These are phyloP conservation scores for Chrysochromulina parva DNA, from an alignment of 78 protist species.

Conservation along the genomic window DNA sequence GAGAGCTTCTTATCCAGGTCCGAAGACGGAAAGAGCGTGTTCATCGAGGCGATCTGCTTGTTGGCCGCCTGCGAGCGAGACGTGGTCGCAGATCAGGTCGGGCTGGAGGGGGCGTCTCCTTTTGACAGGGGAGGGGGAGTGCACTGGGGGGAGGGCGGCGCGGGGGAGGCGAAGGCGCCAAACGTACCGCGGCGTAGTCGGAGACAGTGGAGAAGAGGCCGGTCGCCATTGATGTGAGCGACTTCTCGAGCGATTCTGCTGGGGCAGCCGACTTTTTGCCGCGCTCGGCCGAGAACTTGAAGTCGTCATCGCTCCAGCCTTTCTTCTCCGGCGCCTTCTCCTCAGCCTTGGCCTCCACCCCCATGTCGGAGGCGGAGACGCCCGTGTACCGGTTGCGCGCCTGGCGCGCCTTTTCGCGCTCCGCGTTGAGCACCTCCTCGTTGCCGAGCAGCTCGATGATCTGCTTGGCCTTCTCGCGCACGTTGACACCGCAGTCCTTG, in stretches of 20 bases:
- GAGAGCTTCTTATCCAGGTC: neutral
- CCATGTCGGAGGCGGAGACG: neutral
- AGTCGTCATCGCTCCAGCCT: slow-evolving; percentile 6
- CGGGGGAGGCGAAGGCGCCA: no score
- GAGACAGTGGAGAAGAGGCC: neutral
- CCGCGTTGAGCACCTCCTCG: neutral
- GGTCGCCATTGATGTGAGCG: neutral
- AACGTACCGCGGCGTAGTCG: no score
- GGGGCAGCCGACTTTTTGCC: neutral
- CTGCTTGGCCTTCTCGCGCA: slow-evolving; percentile 15
- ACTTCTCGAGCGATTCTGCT: no score
- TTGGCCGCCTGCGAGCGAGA: neutral
- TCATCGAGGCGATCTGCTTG: slow-evolving; percentile 13
- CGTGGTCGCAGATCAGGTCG: neutral
- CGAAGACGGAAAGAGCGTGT: neutral
- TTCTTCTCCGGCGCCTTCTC: neutral
- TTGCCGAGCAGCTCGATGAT: neutral
- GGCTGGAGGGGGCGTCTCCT: no score
- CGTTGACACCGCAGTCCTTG: slow-evolving; percentile 40
- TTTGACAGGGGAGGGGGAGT: no score
- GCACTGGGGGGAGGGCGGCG: no score
- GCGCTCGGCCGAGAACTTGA: neutral
- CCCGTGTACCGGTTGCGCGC: neutral
- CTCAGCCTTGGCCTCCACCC: no score
- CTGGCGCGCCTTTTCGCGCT: slow-evolving; percentile 19